phyloP scores from a whole-genome alignment of 805 yeast species.

The Lipomyces starkeyi region DNA sequence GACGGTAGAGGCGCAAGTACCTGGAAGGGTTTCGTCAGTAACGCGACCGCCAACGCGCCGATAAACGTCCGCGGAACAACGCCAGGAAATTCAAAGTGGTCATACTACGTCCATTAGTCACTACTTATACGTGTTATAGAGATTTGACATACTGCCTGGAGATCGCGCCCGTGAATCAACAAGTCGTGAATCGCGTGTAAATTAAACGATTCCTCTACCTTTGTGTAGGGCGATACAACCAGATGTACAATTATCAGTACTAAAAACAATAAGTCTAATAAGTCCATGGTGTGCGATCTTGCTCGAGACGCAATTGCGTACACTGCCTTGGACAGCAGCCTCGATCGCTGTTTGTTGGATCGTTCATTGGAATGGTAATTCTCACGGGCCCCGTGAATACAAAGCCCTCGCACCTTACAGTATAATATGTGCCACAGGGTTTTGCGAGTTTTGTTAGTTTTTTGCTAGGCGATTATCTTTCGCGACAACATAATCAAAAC shows the following conservation, averaged over 20 bases:
- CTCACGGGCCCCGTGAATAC: no score
- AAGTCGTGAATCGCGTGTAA: slow-evolving; percentile 89
- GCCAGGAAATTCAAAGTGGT: slow-evolving; percentile 83
- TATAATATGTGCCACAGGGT: no score
- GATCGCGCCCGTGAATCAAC: slow-evolving; percentile 62
- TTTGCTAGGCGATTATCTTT: no score
- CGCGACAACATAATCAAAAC: neutral
- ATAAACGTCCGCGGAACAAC: slow-evolving; percentile 85
- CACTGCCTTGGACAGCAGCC: neutral
- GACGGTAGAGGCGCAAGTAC: slow-evolving; percentile 41
- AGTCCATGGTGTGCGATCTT: slow-evolving; percentile 34
- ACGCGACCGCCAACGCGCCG: slow-evolving; percentile 66
- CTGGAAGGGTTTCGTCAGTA: slow-evolving; percentile 51
- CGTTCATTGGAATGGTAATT: neutral
- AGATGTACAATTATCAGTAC: slow-evolving; percentile 58
- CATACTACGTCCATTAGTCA: slow-evolving; percentile 53
- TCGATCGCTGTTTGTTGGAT: no score
- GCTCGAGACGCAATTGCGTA: neutral
- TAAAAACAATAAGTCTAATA: slow-evolving; percentile 51
- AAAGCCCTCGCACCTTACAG: no score
- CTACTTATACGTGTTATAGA: neutral
- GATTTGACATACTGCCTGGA: slow-evolving; percentile 33
- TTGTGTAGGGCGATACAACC: slow-evolving; percentile 75
- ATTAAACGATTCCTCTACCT: slow-evolving; percentile 93
- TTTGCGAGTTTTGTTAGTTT: no score